phyloP scores from a whole-genome alignment of 2,329 filamentous ascomycete species.

The Apiospora phragmitis region DNA sequence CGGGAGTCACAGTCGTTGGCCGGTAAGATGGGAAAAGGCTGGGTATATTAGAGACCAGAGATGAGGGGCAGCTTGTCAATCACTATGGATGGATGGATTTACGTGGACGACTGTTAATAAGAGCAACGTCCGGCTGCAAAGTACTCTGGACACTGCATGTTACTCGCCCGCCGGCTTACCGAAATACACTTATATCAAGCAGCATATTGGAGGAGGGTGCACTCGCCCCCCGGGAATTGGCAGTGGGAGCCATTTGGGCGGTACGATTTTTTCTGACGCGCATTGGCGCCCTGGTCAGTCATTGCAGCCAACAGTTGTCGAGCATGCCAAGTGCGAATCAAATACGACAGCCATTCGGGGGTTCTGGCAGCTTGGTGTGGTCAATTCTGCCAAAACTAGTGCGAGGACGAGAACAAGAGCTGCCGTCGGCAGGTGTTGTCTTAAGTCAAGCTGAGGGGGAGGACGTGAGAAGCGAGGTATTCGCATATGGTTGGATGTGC shows the following conservation, averaged over 20 bases:
- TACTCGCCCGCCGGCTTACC: not conserved
- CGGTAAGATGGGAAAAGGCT: constrained; percentile 21
- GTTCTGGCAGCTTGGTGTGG: not conserved
- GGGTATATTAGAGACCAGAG: constrained; percentile 22
- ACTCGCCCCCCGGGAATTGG: not conserved
- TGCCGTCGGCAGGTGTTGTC: not conserved
- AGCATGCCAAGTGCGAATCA: constrained; percentile 2
- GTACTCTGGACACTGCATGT: not conserved
- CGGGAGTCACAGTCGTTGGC: constrained; percentile 12
- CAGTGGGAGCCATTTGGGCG: not conserved
- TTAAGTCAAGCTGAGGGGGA: constrained; percentile 14
- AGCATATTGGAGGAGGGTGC: not conserved
- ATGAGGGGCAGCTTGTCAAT: constrained; percentile 15
- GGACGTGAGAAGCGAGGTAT: constrained; percentile 18
- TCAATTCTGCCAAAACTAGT: not conserved
- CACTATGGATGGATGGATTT: not conserved
- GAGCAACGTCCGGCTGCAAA: not conserved
- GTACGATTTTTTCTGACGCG: constrained; percentile 1
- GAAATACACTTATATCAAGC: not conserved
- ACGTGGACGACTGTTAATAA: constrained; percentile 1
- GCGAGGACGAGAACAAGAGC: not conserved
- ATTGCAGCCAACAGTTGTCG: constrained; percentile 8
- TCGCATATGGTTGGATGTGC: constrained; percentile 16
- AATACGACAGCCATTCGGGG: not conserved
- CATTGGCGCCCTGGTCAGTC: constrained; percentile 8